Conservation (phyloP, 2,329 filamentous ascomycete genomes). For the Elsinoe arachidis region DNA sequence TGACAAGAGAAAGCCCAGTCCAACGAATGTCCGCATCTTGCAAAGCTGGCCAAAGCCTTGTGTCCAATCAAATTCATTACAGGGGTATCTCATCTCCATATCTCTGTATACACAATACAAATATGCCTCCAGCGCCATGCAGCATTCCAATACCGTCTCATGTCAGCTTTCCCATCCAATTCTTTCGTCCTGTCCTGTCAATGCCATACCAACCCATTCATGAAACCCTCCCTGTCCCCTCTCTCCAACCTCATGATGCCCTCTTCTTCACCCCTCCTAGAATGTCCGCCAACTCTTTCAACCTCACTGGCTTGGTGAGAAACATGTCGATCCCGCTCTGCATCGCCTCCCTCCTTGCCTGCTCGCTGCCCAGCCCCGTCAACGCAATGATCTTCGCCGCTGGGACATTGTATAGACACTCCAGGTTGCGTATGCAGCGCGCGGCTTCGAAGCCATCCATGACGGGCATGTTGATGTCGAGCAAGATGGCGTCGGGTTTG, state of each 20-base stretch:
- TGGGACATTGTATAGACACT: conserved; percentile 20
- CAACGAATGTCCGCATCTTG: too few species aligned
- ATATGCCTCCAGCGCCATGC: too few species aligned
- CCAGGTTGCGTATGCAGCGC: conserved; percentile 25
- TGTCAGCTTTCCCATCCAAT: not conserved
- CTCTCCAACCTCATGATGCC: not conserved
- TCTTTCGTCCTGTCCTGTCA: not conserved
- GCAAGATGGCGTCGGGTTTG: conserved; percentile 14
- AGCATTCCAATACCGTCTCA: not conserved
- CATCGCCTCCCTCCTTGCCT: conserved; percentile 23
- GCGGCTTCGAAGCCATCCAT: conserved; percentile 26
- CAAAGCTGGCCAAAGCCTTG: too few species aligned
- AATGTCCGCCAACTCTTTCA: conserved; percentile 24
- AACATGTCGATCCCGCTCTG: conserved; percentile 26
- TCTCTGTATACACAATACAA: not conserved
- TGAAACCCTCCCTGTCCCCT: not conserved
- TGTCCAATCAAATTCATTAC: not conserved
- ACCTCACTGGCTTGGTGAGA: conserved; percentile 24
- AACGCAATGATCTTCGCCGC: conserved; percentile 20
- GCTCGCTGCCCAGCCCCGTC: conserved; percentile 18
- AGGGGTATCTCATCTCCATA: not conserved
- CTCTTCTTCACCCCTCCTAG: conserved; percentile 2
- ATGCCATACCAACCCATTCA: too few species aligned
- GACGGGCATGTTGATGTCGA: conserved; percentile 17
- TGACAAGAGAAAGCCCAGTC: too few species aligned